Conservation (phyloP, 495 filamentous ascomycete genomes). For the Lophiostoma macrostomum region DNA sequence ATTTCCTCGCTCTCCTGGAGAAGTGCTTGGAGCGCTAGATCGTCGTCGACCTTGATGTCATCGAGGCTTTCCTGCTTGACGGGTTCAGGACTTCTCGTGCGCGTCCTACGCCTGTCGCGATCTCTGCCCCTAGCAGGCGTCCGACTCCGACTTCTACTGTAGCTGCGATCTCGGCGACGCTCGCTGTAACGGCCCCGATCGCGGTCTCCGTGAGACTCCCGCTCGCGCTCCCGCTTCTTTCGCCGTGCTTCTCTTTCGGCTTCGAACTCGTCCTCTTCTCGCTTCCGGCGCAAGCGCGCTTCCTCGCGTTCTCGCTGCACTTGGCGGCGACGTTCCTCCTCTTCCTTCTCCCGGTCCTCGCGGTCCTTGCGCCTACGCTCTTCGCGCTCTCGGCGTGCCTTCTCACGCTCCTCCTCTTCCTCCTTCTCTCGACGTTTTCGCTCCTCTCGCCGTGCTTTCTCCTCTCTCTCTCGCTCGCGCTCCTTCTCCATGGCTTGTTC, state of each 20-base stretch:
- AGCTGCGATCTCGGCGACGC: conserved; percentile 34
- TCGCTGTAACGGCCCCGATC: conserved; percentile 38
- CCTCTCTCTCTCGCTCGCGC: conserved; percentile 63
- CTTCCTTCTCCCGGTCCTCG: conserved; percentile 36
- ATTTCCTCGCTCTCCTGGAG: conserved; percentile 60
- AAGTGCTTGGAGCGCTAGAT: conserved; percentile 53
- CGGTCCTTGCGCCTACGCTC: conserved; percentile 35
- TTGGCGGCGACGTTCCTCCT: conserved; percentile 30
- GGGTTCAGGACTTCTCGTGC: conserved; percentile 42
- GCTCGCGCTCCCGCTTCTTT: conserved; percentile 33
- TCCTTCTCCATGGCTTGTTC: conserved; percentile 63
- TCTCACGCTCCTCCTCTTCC: conserved; percentile 60
- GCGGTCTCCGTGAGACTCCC: conserved; percentile 42
- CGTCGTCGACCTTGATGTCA: conserved; percentile 58
- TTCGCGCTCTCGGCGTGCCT: conserved; percentile 51
- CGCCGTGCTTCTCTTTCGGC: conserved; percentile 17
- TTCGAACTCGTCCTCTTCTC: conserved; percentile 14
- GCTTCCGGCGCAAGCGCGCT: conserved; percentile 20
- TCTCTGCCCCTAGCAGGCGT: conserved; percentile 28
- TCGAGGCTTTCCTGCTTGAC: conserved; percentile 38
- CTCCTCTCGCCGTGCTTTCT: conserved; percentile 62
- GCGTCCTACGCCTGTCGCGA: conserved; percentile 37
- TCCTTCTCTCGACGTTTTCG: conserved; percentile 38
- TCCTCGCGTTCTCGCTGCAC: conserved; percentile 30
- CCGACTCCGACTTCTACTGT: conserved; percentile 30